These are phyloP conservation scores for Albifimbria verrucaria DNA, from an alignment of 2,329 filamentous ascomycete genomes.

Conservation along the genomic window DNA sequence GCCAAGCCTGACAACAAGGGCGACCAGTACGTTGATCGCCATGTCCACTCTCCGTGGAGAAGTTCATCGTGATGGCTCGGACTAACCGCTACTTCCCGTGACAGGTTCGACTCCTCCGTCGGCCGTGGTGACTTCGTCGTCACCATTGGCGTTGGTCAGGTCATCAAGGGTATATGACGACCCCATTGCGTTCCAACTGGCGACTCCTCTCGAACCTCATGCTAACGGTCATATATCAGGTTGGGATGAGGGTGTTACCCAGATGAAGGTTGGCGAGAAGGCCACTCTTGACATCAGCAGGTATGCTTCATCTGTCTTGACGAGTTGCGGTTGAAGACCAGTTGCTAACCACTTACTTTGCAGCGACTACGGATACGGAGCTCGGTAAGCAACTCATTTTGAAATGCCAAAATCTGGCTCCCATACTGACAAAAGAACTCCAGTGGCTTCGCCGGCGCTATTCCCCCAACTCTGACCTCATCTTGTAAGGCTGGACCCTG, in stretches of 20 bases:
- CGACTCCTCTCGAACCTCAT: too few species aligned
- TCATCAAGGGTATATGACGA: conserved; percentile 74
- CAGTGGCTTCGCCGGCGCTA: conserved; percentile 76
- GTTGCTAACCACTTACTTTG: conserved; percentile 12
- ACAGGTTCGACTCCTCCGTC: conserved; percentile 85
- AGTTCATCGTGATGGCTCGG: conserved; percentile 8
- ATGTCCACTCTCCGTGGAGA: background rate
- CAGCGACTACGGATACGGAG: conserved; percentile 65
- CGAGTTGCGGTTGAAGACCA: background rate
- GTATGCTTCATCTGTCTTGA: too few species aligned
- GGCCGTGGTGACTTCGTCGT: conserved; percentile 74
- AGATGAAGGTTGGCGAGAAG: conserved; percentile 91
- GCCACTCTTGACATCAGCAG: conserved; percentile 75
- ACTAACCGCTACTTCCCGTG: background rate
- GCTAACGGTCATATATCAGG: conserved; percentile 40
- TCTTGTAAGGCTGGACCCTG: conserved; percentile 64
- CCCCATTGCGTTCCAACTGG: too few species aligned
- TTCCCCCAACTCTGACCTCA: conserved; percentile 72
- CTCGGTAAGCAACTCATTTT: conserved; percentile 43
- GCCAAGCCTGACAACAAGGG: conserved; percentile 63
- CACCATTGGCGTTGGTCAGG: conserved; percentile 74
- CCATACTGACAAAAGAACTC: conserved; percentile 4
- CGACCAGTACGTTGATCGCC: conserved; percentile 59
- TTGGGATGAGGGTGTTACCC: conserved; percentile 80
- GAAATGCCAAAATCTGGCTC: background rate